These are phyloP conservation scores for Ophiostoma montium DNA, from an alignment of 2,329 filamentous ascomycete species.

Conservation along the genomic window DNA sequence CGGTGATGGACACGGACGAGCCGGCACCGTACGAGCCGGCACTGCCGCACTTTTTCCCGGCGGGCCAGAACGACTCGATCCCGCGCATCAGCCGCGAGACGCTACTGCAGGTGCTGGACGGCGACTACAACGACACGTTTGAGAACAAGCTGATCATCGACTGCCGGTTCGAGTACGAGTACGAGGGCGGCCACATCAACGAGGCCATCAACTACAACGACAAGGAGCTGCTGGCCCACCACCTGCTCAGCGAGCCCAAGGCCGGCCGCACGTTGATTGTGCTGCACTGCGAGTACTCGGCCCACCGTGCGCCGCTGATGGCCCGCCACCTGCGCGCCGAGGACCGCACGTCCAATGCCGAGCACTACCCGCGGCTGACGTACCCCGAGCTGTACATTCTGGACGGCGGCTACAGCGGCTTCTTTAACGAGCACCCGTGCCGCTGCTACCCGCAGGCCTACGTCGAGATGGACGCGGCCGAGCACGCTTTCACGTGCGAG, in stretches of 20 bases:
- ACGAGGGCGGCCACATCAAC: conserved; percentile 87
- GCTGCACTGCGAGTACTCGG: conserved; percentile 97
- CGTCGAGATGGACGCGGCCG: conserved; percentile 87
- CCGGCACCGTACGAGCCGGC: conserved; percentile 43
- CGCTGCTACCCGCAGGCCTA: conserved; percentile 92
- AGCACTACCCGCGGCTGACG: conserved; percentile 75
- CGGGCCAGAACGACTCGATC: conserved; percentile 71
- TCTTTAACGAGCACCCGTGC: conserved; percentile 64
- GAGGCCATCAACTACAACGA: conserved; percentile 94
- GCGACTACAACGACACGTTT: conserved; percentile 62
- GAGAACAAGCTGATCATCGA: conserved; percentile 80
- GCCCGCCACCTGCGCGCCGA: conserved; percentile 82
- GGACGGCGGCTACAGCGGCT: conserved; percentile 89
- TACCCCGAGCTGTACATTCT: conserved; percentile 97
- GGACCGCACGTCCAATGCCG: conserved; percentile 73
- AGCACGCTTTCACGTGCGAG: conserved; percentile 86
- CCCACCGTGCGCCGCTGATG: conserved; percentile 90
- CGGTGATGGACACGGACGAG: conserved; percentile 75
- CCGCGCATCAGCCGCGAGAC: conserved; percentile 75
- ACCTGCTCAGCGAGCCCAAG: conserved; percentile 59
- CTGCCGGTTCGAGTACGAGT: conserved; percentile 98
- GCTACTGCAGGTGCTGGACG: conserved; percentile 75
- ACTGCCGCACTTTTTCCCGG: conserved; percentile 71
- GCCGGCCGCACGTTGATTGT: conserved; percentile 66
- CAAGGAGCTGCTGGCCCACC: conserved; percentile 69